phyloP scores from a whole-genome alignment of 2,329 filamentous ascomycete genomes.

The Ceratocystis lukuohia region DNA sequence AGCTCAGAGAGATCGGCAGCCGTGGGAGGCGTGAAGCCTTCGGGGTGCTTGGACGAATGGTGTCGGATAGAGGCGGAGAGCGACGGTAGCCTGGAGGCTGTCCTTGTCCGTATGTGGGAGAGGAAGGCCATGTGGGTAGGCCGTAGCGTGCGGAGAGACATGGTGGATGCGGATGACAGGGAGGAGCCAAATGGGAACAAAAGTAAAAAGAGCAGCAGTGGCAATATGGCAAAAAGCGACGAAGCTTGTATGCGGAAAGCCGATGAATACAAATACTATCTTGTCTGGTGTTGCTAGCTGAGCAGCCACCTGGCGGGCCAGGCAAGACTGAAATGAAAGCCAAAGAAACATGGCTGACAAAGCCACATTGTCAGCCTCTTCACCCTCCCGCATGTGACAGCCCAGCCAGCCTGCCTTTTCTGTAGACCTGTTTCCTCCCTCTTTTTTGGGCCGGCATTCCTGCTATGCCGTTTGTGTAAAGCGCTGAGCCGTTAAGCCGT shows the following conservation, averaged over 20 bases:
- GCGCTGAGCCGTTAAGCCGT: not conserved
- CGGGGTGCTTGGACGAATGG: conserved; percentile 46
- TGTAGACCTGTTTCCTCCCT: not conserved
- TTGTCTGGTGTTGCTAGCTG: not conserved
- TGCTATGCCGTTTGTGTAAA: not conserved
- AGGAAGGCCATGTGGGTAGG: conserved; percentile 16
- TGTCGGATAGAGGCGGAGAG: conserved; percentile 28
- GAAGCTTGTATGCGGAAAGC: no score
- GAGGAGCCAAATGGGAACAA: not conserved
- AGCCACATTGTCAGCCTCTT: not conserved
- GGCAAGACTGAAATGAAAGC: not conserved
- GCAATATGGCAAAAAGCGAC: not conserved
- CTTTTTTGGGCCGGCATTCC: not conserved
- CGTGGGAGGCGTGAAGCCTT: conserved; percentile 54
- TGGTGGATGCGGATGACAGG: not conserved
- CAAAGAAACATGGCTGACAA: not conserved
- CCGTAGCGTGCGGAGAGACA: conserved; percentile 5
- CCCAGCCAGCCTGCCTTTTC: not conserved
- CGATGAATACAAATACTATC: no score
- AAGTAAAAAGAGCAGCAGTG: not conserved
- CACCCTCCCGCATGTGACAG: not conserved
- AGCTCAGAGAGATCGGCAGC: conserved; percentile 65
- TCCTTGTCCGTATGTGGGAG: conserved; percentile 8
- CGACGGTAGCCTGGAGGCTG: conserved; percentile 17
- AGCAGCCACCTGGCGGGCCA: no score